Conservation (phyloP, 169 alveolate species). For the Plasmodium relictum region DNA sequence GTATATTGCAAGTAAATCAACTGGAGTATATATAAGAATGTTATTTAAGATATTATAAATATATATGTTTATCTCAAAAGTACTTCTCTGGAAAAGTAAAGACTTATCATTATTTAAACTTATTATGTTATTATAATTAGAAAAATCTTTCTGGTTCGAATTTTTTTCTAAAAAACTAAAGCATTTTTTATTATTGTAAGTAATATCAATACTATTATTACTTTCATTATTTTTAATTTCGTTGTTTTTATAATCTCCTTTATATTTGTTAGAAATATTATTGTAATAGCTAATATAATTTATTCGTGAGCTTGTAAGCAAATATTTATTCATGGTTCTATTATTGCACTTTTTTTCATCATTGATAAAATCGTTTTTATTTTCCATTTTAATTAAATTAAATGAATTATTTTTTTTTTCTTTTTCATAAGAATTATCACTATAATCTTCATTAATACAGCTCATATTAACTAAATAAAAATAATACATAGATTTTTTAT, state of each 20-base stretch:
- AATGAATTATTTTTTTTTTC: too few species aligned
- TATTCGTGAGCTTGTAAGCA: conserved; percentile 6
- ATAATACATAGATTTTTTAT: conserved; percentile 18
- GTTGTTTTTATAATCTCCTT: not conserved
- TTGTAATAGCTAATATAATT: conserved; percentile 14
- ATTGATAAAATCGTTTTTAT: not conserved
- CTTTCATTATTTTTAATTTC: not conserved
- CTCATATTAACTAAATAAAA: conserved; percentile 9
- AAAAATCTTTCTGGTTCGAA: not conserved
- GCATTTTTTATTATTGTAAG: not conserved
- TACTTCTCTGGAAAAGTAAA: not conserved
- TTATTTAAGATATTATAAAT: conserved; percentile 42
- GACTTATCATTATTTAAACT: conserved; percentile 4
- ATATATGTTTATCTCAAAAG: conserved; percentile 37
- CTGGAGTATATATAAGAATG: conserved; percentile 48
- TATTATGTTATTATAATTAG: not conserved
- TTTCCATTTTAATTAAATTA: not conserved
- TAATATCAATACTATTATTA: not conserved
- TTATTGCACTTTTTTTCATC: not conserved
- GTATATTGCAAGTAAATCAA: conserved; percentile 47
- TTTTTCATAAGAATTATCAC: too few species aligned
- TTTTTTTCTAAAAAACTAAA: not conserved
- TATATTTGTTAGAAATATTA: not conserved
- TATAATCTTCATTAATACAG: too few species aligned
- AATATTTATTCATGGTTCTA: conserved; percentile 1